A percentile compares a stretch with the other conserved stretches of the same genome.
These are phyloP conservation scores for Westerdykella aurantiaca DNA, from an alignment of 2,329 filamentous ascomycete genomes.

Conservation along the genomic window DNA sequence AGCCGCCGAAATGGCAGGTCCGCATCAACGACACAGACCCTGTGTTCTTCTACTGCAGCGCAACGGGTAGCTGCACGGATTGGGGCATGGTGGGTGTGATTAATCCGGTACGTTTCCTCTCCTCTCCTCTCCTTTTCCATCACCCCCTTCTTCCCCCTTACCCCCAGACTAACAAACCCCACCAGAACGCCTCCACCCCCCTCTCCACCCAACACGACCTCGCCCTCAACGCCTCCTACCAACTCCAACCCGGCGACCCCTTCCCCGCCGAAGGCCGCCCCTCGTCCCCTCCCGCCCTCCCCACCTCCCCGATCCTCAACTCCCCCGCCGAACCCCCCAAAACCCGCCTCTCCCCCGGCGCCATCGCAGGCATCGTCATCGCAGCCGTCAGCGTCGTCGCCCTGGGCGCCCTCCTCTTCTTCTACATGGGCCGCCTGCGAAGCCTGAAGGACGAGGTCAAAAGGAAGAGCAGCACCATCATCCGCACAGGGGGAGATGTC, in stretches of 20 bases:
- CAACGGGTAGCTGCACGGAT: conserved; percentile 57
- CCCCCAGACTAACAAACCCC: background rate
- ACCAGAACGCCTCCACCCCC: conserved; percentile 15
- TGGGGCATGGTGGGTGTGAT: conserved; percentile 71
- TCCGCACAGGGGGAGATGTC: too few species aligned
- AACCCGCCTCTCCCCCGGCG: conserved; percentile 27
- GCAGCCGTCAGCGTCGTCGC: conserved; percentile 41
- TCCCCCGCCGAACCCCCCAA: background rate
- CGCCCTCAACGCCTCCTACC: conserved; percentile 22
- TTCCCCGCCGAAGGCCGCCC: conserved; percentile 23
- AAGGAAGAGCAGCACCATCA: conserved; percentile 14
- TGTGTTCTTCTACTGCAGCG: conserved; percentile 43
- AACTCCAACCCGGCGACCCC: conserved; percentile 31
- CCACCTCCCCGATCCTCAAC: background rate
- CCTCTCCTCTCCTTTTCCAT: background rate
- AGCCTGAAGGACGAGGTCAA: conserved; percentile 19
- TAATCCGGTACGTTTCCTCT: conserved; percentile 52
- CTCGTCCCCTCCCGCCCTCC: background rate
- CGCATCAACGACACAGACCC: conserved; percentile 29
- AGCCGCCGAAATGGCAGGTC: conserved; percentile 26
- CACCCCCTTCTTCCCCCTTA: background rate
- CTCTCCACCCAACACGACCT: conserved; percentile 20
- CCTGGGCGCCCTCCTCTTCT: conserved; percentile 20
- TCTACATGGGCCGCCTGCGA: conserved; percentile 22
- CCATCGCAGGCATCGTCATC: conserved; percentile 51